Conservation (phyloP, 192 early-diverging fungal genomes). For the Jimgerdemannia flammicorona region DNA sequence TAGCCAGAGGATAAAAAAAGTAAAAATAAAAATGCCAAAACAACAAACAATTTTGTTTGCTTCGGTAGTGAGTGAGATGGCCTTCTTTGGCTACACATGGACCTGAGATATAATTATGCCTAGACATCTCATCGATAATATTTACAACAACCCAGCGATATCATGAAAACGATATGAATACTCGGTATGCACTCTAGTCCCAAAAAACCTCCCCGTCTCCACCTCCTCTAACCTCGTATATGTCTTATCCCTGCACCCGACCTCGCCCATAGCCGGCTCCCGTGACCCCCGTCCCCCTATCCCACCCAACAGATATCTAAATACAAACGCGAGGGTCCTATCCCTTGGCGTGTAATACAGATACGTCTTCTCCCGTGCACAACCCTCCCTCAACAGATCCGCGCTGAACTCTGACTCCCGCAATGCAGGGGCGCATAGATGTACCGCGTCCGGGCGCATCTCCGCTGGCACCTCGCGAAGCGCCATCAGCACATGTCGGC, state of each 20-base stretch:
- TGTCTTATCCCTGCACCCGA: background rate
- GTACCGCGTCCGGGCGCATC: conserved; percentile 26
- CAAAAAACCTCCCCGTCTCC: background rate
- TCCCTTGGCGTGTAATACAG: conserved; percentile 6
- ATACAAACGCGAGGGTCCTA: background rate
- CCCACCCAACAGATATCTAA: background rate
- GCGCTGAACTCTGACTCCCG: conserved; percentile 8
- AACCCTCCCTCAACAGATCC: background rate
- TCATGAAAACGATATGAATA: background rate
- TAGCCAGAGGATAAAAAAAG: too few relatives aligned
- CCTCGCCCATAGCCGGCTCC: conserved; percentile 2
- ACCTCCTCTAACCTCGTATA: background rate
- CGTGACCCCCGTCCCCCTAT: background rate
- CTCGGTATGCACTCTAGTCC: background rate
- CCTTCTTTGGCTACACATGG: background rate
- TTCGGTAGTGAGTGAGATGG: background rate
- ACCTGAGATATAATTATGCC: background rate
- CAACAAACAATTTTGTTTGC: too few relatives aligned
- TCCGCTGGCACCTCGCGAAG: conserved; percentile 12
- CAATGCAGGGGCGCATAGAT: conserved; percentile 33
- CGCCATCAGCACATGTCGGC: conserved; percentile 32
- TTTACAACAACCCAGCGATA: background rate
- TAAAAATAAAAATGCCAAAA: too few relatives aligned
- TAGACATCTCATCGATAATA: background rate
- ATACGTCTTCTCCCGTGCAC: background rate